Conservation (phyloP, 768 basidiomycete species). For the Austroboletus festivus region DNA sequence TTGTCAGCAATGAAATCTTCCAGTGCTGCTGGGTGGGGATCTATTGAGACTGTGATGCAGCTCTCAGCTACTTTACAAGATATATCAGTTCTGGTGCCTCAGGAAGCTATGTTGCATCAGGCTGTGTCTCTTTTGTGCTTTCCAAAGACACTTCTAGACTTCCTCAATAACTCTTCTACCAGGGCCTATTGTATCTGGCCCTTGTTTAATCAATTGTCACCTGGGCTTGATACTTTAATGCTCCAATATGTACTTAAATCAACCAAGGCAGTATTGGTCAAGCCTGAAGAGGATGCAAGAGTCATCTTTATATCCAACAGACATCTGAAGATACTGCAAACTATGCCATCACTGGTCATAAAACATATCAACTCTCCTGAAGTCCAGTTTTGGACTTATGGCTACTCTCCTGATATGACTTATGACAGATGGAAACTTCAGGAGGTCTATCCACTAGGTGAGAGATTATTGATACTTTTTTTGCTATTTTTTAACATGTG, state of each 20-base stretch:
- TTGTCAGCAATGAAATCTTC: conserved; percentile 13
- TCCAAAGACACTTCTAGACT: conserved; percentile 46
- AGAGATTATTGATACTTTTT: conserved; percentile 11
- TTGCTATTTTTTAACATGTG: too few relatives aligned
- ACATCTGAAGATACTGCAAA: conserved; percentile 46
- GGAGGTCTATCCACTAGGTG: conserved; percentile 69
- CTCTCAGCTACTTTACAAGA: not conserved
- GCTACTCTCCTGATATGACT: conserved; percentile 54
- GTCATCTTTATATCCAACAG: conserved; percentile 68
- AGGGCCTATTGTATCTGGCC: conserved; percentile 52
- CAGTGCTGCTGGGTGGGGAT: conserved; percentile 16
- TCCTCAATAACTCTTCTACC: conserved; percentile 35
- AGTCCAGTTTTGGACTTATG: conserved; percentile 65
- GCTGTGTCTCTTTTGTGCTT: conserved; percentile 40
- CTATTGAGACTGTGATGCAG: conserved; percentile 9
- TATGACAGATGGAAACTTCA: conserved; percentile 56
- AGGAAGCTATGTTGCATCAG: conserved; percentile 22
- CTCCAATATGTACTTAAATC: conserved; percentile 45
- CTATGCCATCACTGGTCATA: conserved; percentile 47
- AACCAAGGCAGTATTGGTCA: conserved; percentile 39
- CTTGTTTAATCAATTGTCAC: conserved; percentile 24
- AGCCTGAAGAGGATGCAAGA: conserved; percentile 39
- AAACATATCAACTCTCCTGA: conserved; percentile 44
- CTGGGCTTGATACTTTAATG: conserved; percentile 41
- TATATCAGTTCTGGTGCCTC: not conserved